Evolutionary conservation across 2,329 filamentous ascomycete species (phyloP).

Genomic region (Fusarium tanahbumbuense): DNA sequence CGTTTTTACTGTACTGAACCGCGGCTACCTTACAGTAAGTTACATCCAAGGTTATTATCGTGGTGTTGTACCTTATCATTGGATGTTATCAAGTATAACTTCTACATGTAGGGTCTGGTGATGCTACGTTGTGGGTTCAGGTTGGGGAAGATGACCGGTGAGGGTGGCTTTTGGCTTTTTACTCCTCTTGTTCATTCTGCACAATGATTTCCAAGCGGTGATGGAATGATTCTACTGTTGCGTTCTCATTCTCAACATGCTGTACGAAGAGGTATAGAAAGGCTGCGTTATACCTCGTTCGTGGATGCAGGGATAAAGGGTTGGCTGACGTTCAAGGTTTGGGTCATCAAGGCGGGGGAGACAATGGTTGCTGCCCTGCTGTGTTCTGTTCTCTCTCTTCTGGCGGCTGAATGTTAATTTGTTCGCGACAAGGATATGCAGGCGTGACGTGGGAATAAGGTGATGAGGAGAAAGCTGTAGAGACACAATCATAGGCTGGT

Average conservation of each 20-base stretch:
- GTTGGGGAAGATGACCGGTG: conserved; percentile 12
- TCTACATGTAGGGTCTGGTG: conserved; percentile 1
- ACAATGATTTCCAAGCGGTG: conserved; percentile 19
- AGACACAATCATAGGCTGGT: conserved; percentile 20
- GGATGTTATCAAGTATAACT: conserved; percentile 6
- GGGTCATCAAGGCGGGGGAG: conserved; percentile 16
- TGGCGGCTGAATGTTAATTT: conserved; percentile 21
- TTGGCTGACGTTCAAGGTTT: conserved; percentile 31
- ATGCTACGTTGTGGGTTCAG: conserved; percentile 17
- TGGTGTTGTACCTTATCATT: conserved; percentile 22
- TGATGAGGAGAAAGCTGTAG: conserved; percentile 17
- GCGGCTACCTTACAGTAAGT: conserved; percentile 10
- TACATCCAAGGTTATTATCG: conserved; percentile 19
- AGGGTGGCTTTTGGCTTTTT: conserved; percentile 13
- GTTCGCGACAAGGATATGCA: conserved; percentile 20
- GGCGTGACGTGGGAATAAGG: conserved; percentile 30
- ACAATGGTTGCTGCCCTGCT: not conserved
- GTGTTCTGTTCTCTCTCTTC: conserved; percentile 28
- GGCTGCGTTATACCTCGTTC: conserved; percentile 26
- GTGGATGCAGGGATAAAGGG: conserved; percentile 25
- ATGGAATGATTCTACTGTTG: conserved; percentile 23
- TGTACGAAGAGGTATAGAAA: conserved; percentile 4
- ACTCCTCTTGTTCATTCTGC: not conserved
- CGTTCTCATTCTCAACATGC: conserved; percentile 20
- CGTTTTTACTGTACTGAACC: conserved; percentile 13